These are phyloP conservation scores for Thuidium tamariscinum DNA, from an alignment of 225 moss, liverwort and hornwort genomes.

Conservation along the genomic window DNA sequence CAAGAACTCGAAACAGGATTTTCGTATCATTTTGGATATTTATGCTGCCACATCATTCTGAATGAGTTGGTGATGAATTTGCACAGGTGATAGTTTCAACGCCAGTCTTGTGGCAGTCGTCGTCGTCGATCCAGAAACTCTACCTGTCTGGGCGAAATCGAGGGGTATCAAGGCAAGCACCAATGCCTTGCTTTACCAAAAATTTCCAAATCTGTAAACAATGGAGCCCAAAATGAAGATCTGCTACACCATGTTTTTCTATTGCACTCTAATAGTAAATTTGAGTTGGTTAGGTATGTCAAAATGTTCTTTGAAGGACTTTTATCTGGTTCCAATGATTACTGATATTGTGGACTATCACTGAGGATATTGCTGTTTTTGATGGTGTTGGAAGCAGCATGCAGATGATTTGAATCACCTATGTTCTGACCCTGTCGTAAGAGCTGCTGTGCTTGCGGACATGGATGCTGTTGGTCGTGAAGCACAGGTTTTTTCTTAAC, in stretches of 20 bases:
- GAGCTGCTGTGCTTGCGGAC: constrained; percentile 77
- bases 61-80: neutral
- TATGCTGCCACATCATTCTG: neutral
- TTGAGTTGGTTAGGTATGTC: neutral
- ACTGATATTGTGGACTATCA: neutral
- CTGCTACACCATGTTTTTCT: neutral
- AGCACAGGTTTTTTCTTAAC: constrained; percentile 33
- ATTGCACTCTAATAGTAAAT: neutral
- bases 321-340: neutral
- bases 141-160: constrained; percentile 70
- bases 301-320: neutral
- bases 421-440: constrained; percentile 59
- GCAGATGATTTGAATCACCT: constrained; percentile 66
- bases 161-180: constrained; percentile 59
- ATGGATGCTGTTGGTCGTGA: constrained; percentile 76
- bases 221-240: neutral
- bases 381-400: constrained; percentile 35
- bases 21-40: neutral
- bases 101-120: constrained; percentile 75
- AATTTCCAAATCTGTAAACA: neutral
- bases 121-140: constrained; percentile 77
- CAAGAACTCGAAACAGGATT: neutral
- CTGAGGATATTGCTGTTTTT: neutral
- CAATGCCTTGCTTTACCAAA: neutral
- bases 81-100: constrained; percentile 78